Conservation (phyloP, 129 eudicot genomes). For the Scalesia atractyloides region DNA sequence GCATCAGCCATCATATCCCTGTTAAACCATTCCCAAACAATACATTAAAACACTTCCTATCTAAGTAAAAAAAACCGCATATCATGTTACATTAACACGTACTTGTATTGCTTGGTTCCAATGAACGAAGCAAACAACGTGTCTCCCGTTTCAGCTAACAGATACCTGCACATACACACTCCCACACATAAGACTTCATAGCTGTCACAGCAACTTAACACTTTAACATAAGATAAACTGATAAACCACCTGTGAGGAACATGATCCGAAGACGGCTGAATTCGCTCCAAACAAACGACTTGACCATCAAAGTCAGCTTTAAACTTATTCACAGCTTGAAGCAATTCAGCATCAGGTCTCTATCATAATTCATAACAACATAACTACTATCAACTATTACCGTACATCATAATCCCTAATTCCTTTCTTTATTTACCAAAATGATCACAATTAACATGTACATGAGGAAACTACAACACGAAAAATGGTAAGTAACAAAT, state of each 20-base stretch:
- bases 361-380: conserved; percentile 27
- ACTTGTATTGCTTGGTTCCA: conserved; percentile 99
- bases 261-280: conserved; percentile 96
- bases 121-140: conserved; percentile 94
- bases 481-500: not conserved
- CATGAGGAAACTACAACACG: not conserved
- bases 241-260: conserved; percentile 85
- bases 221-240: conserved; percentile 5
- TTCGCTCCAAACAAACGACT: conserved; percentile 82
- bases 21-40: conserved; percentile 19
- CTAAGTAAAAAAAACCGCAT: not conserved
- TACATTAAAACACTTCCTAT: not conserved
- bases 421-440: not conserved
- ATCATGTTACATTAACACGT: conserved; percentile 32
- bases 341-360: conserved; percentile 90
- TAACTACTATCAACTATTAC: not conserved
- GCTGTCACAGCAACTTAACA: not conserved
- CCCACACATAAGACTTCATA: conserved; percentile 9
- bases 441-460: not conserved
- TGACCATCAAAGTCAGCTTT: conserved; percentile 97
- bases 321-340: conserved; percentile 87
- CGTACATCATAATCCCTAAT: not conserved
- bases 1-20: conserved; percentile 99
- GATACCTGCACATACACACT: conserved; percentile 52
- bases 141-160: conserved; percentile 93